A percentile compares a stretch with the other conserved stretches of the same genome.
phyloP scores from a whole-genome alignment of 163 green algal genomes.

The Scenedesmus sp. region DNA sequence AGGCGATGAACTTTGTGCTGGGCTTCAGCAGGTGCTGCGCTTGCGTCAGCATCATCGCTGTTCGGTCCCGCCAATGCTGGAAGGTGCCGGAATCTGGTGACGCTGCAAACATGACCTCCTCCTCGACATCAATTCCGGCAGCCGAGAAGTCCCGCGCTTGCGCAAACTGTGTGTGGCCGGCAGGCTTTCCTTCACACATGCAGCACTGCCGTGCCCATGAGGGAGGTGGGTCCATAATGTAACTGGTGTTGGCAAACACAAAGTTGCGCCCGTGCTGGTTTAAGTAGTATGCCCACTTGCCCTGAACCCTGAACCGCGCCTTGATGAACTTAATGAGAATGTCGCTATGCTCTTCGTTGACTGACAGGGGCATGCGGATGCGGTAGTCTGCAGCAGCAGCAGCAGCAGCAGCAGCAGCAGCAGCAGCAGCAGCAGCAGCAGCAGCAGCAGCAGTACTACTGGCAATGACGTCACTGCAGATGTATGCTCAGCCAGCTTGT shows the following conservation, averaged over 20 bases:
- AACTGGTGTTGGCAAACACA: background rate
- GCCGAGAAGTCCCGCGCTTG: background rate
- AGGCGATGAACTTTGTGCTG: background rate
- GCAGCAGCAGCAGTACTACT: background rate
- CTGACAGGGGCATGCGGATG: background rate
- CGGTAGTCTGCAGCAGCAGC: background rate
- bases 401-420: background rate
- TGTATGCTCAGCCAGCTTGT: no score
- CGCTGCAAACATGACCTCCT: background rate
- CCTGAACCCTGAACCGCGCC: background rate
- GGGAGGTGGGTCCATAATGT: background rate
- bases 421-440: background rate
- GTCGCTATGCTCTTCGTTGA: background rate
- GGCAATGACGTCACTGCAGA: no score
- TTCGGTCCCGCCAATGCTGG: background rate
- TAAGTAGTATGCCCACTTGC: background rate
- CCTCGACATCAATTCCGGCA: background rate
- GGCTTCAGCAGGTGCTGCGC: background rate
- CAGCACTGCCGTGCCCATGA: background rate
- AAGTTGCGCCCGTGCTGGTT: constrained; percentile 5
- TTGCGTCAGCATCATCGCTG: background rate
- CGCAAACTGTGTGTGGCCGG: background rate
- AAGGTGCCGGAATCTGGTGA: background rate
- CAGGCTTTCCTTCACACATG: background rate
- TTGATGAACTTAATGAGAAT: background rate